These are phyloP conservation scores for Acacia pycnantha DNA, from an alignment of 331 rosid genomes.

Conservation along the genomic window DNA sequence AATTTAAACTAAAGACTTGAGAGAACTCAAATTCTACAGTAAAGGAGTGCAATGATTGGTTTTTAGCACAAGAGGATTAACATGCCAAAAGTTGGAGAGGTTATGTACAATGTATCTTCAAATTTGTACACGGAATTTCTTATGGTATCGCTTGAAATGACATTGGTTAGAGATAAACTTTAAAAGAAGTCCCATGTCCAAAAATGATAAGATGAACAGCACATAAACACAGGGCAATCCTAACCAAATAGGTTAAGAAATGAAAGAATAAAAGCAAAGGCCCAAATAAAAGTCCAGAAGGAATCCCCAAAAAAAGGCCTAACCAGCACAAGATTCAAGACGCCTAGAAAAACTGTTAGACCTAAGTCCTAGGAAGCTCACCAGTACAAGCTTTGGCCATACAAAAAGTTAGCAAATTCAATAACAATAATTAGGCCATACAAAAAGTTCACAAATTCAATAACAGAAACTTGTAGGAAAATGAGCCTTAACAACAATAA, in stretches of 20 bases:
- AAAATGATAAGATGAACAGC: background rate
- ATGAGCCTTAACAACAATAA: conserved; percentile 20
- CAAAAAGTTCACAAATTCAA: conserved; percentile 9
- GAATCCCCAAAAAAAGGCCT: background rate
- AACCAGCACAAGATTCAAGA: background rate
- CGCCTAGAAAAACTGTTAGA: background rate
- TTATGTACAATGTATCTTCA: no score
- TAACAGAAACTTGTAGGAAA: conserved; percentile 16
- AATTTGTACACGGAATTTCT: no score
- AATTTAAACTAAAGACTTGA: no score
- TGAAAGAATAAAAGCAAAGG: background rate
- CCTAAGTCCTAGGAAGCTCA: background rate
- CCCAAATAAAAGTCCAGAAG: background rate
- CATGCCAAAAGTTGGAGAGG: no score
- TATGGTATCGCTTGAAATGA: no score
- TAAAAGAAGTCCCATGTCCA: no score
- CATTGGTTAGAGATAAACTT: no score
- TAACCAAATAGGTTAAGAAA: background rate
- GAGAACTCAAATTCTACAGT: no score
- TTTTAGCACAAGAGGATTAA: no score
- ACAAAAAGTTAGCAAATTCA: conserved; percentile 3
- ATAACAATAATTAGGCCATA: background rate
- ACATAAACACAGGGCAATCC: background rate
- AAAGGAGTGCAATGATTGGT: no score
- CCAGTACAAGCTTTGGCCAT: background rate